A percentile compares a stretch with the other conserved stretches of the same genome.
phyloP scores from a whole-genome alignment of 257 asterid genomes.

The Petrea volubilis region DNA sequence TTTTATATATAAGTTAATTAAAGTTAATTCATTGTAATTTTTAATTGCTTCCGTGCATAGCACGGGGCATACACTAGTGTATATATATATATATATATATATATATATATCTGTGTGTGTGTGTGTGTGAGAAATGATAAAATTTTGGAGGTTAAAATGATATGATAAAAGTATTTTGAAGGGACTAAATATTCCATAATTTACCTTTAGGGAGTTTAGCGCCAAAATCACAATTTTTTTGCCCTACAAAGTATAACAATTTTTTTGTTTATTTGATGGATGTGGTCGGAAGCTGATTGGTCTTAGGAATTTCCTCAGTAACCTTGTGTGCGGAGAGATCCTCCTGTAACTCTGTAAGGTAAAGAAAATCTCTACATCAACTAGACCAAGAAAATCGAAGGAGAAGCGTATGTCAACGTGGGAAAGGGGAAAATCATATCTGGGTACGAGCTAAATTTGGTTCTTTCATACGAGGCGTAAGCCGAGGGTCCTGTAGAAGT shows the following conservation, averaged over 20 bases:
- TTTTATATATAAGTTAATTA: no score
- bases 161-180: no score
- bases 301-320: conserved; percentile 45
- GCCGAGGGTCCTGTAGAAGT: conserved; percentile 54
- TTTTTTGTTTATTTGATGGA: no score
- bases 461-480: conserved; percentile 51
- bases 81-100: no score
- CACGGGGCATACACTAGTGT: no score
- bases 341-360: conserved; percentile 48
- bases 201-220: conserved; percentile 58
- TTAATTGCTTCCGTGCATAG: no score
- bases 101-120: no score
- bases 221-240: conserved; percentile 67
- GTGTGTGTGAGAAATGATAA: no score
- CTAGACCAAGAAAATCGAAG: conserved; percentile 44
- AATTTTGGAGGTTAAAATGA: no score
- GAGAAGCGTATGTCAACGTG: conserved; percentile 63
- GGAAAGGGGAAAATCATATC: conserved; percentile 67
- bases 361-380: conserved; percentile 39
- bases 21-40: no score
- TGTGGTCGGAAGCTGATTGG: conserved; percentile 74
- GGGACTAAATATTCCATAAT: no score
- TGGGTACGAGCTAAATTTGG: conserved; percentile 50
- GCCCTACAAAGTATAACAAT: no score
- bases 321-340: conserved; percentile 34